A percentile compares a stretch with the other conserved stretches of the same genome.
These are phyloP conservation scores for Drosera spatulata DNA, from an alignment of 179 eudicot genomes.

Conservation along the genomic window DNA sequence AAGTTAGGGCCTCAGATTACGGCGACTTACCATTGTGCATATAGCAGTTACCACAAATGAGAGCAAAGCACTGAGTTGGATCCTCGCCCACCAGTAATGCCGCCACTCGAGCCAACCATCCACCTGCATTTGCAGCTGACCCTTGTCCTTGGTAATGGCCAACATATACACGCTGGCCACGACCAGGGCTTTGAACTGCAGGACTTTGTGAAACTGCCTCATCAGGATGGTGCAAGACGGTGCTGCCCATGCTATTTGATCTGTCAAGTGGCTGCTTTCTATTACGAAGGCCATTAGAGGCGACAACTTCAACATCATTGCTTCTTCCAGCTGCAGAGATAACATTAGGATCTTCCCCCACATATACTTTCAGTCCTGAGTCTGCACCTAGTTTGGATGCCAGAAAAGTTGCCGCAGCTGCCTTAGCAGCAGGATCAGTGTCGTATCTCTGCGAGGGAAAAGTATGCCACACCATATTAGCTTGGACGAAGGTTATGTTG, in stretches of 20 bases:
- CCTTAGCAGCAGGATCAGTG: slow-evolving; percentile 95
- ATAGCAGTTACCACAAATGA: slow-evolving; percentile 89
- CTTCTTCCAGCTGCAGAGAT: slow-evolving; percentile 47
- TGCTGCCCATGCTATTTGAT: slow-evolving; percentile 31
- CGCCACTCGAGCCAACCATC: slow-evolving; percentile 80
- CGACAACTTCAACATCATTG: slow-evolving; percentile 49
- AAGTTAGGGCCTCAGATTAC: background rate
- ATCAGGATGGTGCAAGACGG: slow-evolving; percentile 19
- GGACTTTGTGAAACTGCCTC: slow-evolving; percentile 26
- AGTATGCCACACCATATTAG: too few species aligned
- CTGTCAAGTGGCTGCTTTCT: slow-evolving; percentile 44
- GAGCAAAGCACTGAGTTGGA: slow-evolving; percentile 90
- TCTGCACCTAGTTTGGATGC: slow-evolving; percentile 89
- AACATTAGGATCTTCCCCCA: slow-evolving; percentile 49
- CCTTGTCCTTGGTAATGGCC: slow-evolving; percentile 52
- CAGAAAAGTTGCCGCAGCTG: slow-evolving; percentile 91
- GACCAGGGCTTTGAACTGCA: slow-evolving; percentile 31
- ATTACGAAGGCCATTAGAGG: slow-evolving; percentile 59
- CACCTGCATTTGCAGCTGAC: slow-evolving; percentile 39
- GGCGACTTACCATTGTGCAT: slow-evolving; percentile 85
- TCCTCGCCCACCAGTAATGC: slow-evolving; percentile 97
- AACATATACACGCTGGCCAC: slow-evolving; percentile 38
- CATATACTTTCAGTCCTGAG: slow-evolving; percentile 63
- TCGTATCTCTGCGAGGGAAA: slow-evolving; percentile 68
- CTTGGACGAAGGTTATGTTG: too few species aligned